A percentile compares a stretch with the other conserved stretches of the same genome.
Evolutionary conservation across 1,139 yeast genomes (phyloP).

Genomic region (Yarrowia galli): DNA sequence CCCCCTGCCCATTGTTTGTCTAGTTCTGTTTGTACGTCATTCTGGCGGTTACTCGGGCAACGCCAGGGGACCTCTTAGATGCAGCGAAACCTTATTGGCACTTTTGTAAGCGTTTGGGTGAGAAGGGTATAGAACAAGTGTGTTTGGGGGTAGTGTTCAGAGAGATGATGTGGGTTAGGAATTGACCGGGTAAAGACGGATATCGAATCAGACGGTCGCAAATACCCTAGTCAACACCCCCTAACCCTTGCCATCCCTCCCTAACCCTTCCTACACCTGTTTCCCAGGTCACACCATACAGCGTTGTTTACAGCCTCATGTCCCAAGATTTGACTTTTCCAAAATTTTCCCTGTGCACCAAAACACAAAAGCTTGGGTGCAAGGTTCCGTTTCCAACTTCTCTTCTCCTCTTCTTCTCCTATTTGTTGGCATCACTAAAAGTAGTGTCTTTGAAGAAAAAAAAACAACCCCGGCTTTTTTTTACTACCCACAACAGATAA

Average conservation of each 20-base stretch:
- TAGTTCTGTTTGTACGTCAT: no score
- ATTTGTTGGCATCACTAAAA: slow-evolving; percentile 31
- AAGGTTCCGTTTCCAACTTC: slow-evolving; percentile 15
- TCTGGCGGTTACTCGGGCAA: no score
- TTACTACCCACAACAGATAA: slow-evolving; percentile 53
- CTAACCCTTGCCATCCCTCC: neutral
- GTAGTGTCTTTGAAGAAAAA: slow-evolving; percentile 7
- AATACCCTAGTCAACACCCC: no score
- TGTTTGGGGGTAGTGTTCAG: no score
- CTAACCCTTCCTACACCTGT: neutral
- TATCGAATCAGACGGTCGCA: no score
- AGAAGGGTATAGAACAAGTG: no score
- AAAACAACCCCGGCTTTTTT: neutral
- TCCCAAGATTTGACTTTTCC: slow-evolving; percentile 2
- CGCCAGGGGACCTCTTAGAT: no score
- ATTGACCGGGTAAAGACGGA: no score
- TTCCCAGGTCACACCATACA: neutral
- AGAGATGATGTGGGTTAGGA: no score
- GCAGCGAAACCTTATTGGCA: no score
- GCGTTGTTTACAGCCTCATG: slow-evolving; percentile 26
- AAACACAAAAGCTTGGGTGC: slow-evolving; percentile 13
- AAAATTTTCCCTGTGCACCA: slow-evolving; percentile 28
- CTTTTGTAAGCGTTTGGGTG: no score
- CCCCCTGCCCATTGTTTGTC: no score
- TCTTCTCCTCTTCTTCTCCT: slow-evolving; percentile 33